Evolutionary conservation across 805 yeast species (phyloP), one percentile per base, ranked within the genome.

Genomic region (Ogataea saltuana): DNA sequence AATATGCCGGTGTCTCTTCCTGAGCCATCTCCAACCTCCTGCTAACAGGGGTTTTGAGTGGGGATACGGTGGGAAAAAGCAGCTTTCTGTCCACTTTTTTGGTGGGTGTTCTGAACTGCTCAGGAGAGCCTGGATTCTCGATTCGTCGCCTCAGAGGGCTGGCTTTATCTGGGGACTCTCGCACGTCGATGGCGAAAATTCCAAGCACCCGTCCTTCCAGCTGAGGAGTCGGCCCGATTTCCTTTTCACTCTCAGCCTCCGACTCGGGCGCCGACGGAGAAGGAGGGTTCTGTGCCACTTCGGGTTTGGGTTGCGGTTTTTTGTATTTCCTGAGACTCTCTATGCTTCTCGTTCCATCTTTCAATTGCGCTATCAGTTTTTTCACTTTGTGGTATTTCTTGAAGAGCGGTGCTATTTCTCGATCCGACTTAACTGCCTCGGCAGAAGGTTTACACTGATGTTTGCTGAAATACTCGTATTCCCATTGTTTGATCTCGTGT

Each of bases 221-320:
- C 53, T 88, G 96, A 0, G 96, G 96, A 0, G 96, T 88, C 1
- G 96, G 96, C 0, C 95, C 95, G 10, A 87, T 59, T 46, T 80
- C 85, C 18, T 42, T 43, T 12, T 47, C 55, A 20, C 48, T 48
- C 13, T 48, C 46, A 3, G 36, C 48, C 30, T 34, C 38, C 4
- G 47, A 36, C 21, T 43, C 42, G 4, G 36, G 36, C 5, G 46
- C 44, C 2, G 35, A 15, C n/a, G n/a, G 29, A 4, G 33, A 11
- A 10, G 27, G 15, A 6, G 18, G 18, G 22, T 18, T n/a, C 8
- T n/a, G 10, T 11, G n/a, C 11, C n/a, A n/a, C 33, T 16, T 27
- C 26, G 6, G 8, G 10, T n/a, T 10, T 9, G 16, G 22, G 9
- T 19, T 16, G 8, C 7, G 27, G 30, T 6, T 21, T 16, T 16